Conservation (phyloP, 345 rosid species). For the Populus deltoides region DNA sequence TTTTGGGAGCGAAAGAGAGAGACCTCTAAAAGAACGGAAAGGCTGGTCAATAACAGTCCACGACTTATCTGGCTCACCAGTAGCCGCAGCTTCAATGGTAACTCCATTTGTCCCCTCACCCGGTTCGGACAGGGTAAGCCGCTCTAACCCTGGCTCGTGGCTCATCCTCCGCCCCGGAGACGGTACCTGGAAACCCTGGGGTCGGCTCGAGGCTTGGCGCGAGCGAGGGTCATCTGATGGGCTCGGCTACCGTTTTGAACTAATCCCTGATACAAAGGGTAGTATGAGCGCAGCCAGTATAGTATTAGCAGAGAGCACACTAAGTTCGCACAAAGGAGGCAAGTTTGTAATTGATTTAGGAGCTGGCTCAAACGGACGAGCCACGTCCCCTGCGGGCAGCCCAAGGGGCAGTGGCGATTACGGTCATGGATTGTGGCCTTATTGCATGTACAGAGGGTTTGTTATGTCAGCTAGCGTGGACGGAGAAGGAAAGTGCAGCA, state of each 20-base stretch:
- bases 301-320: slow-evolving; percentile 64
- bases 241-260: slow-evolving; percentile 73
- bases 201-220: slow-evolving; percentile 90
- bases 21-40: slow-evolving; percentile 67
- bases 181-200: slow-evolving; percentile 93
- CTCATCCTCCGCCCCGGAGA: slow-evolving; percentile 79
- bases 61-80: slow-evolving; percentile 87
- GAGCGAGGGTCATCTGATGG: slow-evolving; percentile 72
- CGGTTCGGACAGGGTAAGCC: slow-evolving; percentile 82
- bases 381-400: slow-evolving; percentile 63
- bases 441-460: slow-evolving; percentile 59
- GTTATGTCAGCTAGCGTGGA: slow-evolving; percentile 87
- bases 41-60: slow-evolving; percentile 96
- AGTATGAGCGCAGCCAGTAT: slow-evolving; percentile 51
- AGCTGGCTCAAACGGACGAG: slow-evolving; percentile 28
- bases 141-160: slow-evolving; percentile 88
- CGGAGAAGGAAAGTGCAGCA: slow-evolving; percentile 84
- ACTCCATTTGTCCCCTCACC: slow-evolving; percentile 89
- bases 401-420: slow-evolving; percentile 79
- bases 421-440: slow-evolving; percentile 71
- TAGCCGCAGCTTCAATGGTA: slow-evolving; percentile 75
- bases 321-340: slow-evolving; percentile 67
- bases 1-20: slow-evolving; percentile 83
- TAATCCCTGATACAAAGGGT: slow-evolving; percentile 54
- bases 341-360: slow-evolving; percentile 66